These are phyloP conservation scores for Scheffersomyces parashehatae DNA, from an alignment of 1,139 yeast genomes.

Conservation along the genomic window DNA sequence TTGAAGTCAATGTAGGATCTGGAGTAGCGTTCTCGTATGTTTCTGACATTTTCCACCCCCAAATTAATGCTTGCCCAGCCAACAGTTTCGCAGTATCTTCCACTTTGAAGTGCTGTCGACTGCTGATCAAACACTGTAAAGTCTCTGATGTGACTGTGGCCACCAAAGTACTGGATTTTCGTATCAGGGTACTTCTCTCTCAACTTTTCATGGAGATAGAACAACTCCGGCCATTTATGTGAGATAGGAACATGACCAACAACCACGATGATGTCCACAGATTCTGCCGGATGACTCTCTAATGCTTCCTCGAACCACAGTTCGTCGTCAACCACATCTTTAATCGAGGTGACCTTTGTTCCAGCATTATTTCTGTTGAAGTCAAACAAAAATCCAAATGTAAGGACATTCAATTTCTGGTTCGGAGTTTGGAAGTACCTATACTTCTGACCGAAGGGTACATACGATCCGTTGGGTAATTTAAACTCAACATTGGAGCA, in stretches of 20 bases:
- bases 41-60: constrained; percentile 13
- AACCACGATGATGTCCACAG: constrained; percentile 66
- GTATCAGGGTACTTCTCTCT: constrained; percentile 60
- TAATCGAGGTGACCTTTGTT: constrained; percentile 66
- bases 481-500: constrained; percentile 79
- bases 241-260: constrained; percentile 82
- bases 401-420: constrained; percentile 53
- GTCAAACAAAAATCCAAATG: constrained; percentile 80
- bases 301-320: constrained; percentile 65
- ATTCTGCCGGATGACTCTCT: constrained; percentile 35
- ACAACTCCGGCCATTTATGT: constrained; percentile 57
- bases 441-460: constrained; percentile 68
- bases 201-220: constrained; percentile 50
- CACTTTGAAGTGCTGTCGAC: constrained; percentile 83
- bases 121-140: constrained; percentile 65
- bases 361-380: constrained; percentile 62
- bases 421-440: constrained; percentile 65
- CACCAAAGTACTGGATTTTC: constrained; percentile 86
- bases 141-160: constrained; percentile 92
- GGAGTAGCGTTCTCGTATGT: background rate
- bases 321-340: constrained; percentile 50
- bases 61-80: constrained; percentile 75
- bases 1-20: constrained; percentile 84
- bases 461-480: constrained; percentile 48
- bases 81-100: constrained; percentile 87